Evolutionary conservation across 1,284 basidiomycete species (phyloP).

Genomic region (Ustilago shanxiensis): DNA sequence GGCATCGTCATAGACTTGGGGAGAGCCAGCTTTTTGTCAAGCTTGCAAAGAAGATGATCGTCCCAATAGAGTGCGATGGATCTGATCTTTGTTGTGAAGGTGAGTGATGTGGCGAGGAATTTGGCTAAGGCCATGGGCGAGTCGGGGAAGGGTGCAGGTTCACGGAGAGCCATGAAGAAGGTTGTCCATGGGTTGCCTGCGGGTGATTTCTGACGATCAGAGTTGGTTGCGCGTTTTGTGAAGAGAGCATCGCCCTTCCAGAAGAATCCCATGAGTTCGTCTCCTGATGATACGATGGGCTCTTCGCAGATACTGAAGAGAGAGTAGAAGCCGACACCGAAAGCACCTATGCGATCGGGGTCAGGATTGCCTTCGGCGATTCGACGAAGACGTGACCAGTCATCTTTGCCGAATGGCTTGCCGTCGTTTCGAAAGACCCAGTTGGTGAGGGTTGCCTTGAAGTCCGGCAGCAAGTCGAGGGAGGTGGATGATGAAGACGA

Average conservation of each 20-base stretch:
- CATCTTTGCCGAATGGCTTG: conserved; percentile 64
- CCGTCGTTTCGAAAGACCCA: conserved; percentile 87
- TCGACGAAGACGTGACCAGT: conserved; percentile 68
- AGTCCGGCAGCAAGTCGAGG: conserved; percentile 61
- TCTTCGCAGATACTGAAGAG: conserved; percentile 77
- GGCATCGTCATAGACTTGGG: conserved; percentile 77
- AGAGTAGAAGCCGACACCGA: conserved; percentile 74
- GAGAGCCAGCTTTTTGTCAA: conserved; percentile 79
- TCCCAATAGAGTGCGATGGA: conserved; percentile 77
- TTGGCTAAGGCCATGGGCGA: conserved; percentile 85
- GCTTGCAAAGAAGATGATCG: conserved; percentile 79
- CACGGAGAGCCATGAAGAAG: conserved; percentile 90
- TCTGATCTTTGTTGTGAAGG: conserved; percentile 87
- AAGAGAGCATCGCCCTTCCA: conserved; percentile 78
- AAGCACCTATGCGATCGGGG: conserved; percentile 73
- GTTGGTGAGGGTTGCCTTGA: conserved; percentile 69
- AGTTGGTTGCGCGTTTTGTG: conserved; percentile 58
- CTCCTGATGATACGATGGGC: conserved; percentile 90
- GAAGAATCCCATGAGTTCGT: conserved; percentile 89
- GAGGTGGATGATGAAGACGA: neutral
- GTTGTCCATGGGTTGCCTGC: conserved; percentile 79
- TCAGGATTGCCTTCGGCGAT: conserved; percentile 74
- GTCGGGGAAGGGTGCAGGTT: conserved; percentile 83
- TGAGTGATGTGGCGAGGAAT: conserved; percentile 91
- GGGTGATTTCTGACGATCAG: conserved; percentile 42